These are phyloP conservation scores for Cryphonectria parasitica DNA, from an alignment of 2,329 filamentous ascomycete genomes.

Conservation along the genomic window DNA sequence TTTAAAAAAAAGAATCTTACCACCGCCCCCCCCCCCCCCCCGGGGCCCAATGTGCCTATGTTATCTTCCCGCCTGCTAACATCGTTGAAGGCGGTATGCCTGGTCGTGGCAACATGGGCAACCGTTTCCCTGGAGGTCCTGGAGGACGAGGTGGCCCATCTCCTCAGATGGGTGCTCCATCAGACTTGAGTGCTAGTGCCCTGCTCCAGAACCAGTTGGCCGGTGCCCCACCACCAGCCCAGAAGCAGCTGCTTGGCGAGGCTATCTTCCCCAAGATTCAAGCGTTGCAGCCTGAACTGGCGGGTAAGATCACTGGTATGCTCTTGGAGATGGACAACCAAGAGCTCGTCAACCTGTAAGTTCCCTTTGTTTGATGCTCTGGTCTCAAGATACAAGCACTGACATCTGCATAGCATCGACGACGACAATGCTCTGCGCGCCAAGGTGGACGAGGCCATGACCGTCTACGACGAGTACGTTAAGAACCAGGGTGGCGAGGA, in stretches of 20 bases:
- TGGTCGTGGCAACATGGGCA: slow-evolving; percentile 41
- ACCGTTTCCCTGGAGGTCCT: slow-evolving; percentile 43
- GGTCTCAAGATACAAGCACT: slow-evolving; percentile 17
- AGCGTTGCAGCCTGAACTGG: slow-evolving; percentile 89
- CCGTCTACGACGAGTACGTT: slow-evolving; percentile 97
- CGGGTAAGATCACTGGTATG: slow-evolving; percentile 99
- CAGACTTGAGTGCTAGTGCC: slow-evolving; percentile 46
- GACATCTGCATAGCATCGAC: slow-evolving; percentile 67
- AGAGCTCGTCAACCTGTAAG: slow-evolving; percentile 94
- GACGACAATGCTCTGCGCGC: slow-evolving; percentile 85
- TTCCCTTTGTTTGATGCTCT: slow-evolving; percentile 38
- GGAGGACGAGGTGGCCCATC: slow-evolving; percentile 54
- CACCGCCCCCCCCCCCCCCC: too few relatives aligned
- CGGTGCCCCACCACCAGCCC: slow-evolving; percentile 66
- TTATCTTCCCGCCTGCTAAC: slow-evolving; percentile 63
- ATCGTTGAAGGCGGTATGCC: slow-evolving; percentile 48
- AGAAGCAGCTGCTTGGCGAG: slow-evolving; percentile 99
- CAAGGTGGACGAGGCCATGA: slow-evolving; percentile 97
- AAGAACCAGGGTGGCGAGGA: slow-evolving; percentile 68
- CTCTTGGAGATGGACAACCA: slow-evolving; percentile 98
- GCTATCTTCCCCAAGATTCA: slow-evolving; percentile 98
- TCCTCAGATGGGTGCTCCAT: slow-evolving; percentile 39
- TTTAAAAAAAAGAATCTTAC: slow-evolving; percentile 25
- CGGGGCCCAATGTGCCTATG: slow-evolving; percentile 49
- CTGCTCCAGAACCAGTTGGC: slow-evolving; percentile 63